Evolutionary conservation across 176 grass and related monocot genomes (phyloP).

Genomic region (Eragrostis curvula): DNA sequence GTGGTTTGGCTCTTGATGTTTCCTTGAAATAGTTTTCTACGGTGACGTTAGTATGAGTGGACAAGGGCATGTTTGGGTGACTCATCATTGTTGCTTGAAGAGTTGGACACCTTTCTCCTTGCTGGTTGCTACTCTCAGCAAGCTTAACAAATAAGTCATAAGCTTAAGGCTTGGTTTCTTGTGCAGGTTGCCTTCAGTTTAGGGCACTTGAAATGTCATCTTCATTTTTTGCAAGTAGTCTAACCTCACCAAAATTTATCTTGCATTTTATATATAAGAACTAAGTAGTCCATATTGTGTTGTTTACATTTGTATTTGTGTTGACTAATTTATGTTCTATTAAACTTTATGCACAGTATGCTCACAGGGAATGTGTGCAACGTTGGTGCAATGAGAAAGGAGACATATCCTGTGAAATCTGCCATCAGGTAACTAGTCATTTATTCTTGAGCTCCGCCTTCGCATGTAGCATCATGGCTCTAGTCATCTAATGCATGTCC

Average conservation of each 20-base stretch:
- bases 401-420: slow-evolving; percentile 92
- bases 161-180: slow-evolving; percentile 30
- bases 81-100: slow-evolving; percentile 47
- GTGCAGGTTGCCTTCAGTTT: slow-evolving; percentile 19
- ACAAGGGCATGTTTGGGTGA: slow-evolving; percentile 23
- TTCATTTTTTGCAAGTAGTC: slow-evolving; percentile 23
- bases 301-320: neutral
- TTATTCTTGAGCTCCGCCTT: slow-evolving; percentile 19
- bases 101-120: slow-evolving; percentile 28
- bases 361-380: slow-evolving; percentile 94
- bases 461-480: neutral
- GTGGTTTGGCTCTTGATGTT: slow-evolving; percentile 32
- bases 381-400: slow-evolving; percentile 96
- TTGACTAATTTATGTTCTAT: slow-evolving; percentile 26
- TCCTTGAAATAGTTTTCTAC: slow-evolving; percentile 4
- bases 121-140: slow-evolving; percentile 34
- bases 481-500: neutral
- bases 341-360: slow-evolving; percentile 58
- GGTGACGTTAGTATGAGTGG: slow-evolving; percentile 12
- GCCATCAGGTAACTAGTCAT: slow-evolving; percentile 68
- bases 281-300: neutral
- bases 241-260: slow-evolving; percentile 7
- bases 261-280: slow-evolving; percentile 8
- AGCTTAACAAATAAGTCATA: slow-evolving; percentile 45
- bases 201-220: slow-evolving; percentile 26